Base-by-base conservation (phyloP, 345 rosid genomes). In the Triadica sebifera region DNA sequence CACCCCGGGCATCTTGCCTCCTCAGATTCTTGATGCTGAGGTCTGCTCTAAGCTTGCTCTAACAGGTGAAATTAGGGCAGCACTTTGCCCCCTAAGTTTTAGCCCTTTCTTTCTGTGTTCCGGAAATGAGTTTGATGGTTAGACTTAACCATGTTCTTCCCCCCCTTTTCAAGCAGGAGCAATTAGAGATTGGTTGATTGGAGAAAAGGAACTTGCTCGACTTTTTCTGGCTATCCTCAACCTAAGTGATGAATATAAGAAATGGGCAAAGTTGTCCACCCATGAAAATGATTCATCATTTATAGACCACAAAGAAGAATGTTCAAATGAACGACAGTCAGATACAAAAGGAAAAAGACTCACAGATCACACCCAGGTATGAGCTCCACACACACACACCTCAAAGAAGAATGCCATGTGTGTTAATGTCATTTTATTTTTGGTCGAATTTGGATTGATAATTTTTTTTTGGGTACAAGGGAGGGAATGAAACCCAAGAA, bases 1-100 rank as follows among this genome's bases (percentile, higher is more conserved):
- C 78, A 93, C 98, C 38, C 98, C 98, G 12, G 90, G 98, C 46
- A 73, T 93, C 63, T 88, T 93, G 79, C 93, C 94, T 47, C 86
- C 91, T 69, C 59, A 55, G 46, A 82, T 90, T 50, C 70, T 51
- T 37, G 91, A 89, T 53, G 69, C 81, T 67, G 93, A 86, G 73
- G 80, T 84, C 67, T 90, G 88, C 85, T 83, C 93, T 71, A 93
- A 85, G 86, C 85, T 91, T 78, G 91, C 90, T 72, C 82, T 93
- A 76, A 89, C 91, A 87, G 98, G 98, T 93, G 51, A 47, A 70
- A 25, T 69, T 55, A 63, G 61, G 55, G 4, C 22, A 7, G 17
- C 43, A 49, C n/a, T 10, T 60, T 50, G 7, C 41, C 5, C 17
- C 24, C n/a, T n/a, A n/a, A n/a, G n/a, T n/a, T n/a, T n/a, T n/a